Conservation (phyloP, 2,329 filamentous ascomycete species). For the Blastomyces silverae region DNA sequence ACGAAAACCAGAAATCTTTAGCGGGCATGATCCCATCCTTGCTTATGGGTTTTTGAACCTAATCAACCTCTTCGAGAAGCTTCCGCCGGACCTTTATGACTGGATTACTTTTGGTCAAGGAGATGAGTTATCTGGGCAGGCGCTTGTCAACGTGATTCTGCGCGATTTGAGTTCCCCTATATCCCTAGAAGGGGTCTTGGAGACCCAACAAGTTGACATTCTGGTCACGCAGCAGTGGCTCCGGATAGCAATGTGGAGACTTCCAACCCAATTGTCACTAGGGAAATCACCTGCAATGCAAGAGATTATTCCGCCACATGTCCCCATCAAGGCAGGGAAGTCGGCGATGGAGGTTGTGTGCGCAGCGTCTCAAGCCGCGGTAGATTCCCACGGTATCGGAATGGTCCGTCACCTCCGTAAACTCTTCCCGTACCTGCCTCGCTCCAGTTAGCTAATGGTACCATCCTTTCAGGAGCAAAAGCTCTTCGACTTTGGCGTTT, state of each 20-base stretch:
- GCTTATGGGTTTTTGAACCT: constrained; percentile 39
- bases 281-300: constrained; percentile 48
- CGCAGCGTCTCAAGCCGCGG: constrained; percentile 65
- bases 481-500: constrained; percentile 15
- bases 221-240: constrained; percentile 67
- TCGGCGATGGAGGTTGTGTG: constrained; percentile 61
- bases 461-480: constrained; percentile 14
- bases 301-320: constrained; percentile 57
- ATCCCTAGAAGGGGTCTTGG: constrained; percentile 52
- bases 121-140: constrained; percentile 28
- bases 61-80: constrained; percentile 37
- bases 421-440: background rate
- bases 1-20: constrained; percentile 53
- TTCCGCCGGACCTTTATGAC: constrained; percentile 35
- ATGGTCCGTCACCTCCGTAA: constrained; percentile 50
- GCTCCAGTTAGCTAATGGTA: constrained; percentile 6
- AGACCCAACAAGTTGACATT: constrained; percentile 62
- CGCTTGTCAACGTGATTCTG: constrained; percentile 43
- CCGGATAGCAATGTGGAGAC: constrained; percentile 64
- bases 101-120: constrained; percentile 34
- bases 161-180: constrained; percentile 47
- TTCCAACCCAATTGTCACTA: constrained; percentile 59
- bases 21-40: constrained; percentile 48
- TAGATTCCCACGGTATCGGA: constrained; percentile 68
- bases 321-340: constrained; percentile 56